Evolutionary conservation across 306 rosid species (phyloP), one percentile per base, ranked within the genome.

Genomic region (Nissolia schottii): DNA sequence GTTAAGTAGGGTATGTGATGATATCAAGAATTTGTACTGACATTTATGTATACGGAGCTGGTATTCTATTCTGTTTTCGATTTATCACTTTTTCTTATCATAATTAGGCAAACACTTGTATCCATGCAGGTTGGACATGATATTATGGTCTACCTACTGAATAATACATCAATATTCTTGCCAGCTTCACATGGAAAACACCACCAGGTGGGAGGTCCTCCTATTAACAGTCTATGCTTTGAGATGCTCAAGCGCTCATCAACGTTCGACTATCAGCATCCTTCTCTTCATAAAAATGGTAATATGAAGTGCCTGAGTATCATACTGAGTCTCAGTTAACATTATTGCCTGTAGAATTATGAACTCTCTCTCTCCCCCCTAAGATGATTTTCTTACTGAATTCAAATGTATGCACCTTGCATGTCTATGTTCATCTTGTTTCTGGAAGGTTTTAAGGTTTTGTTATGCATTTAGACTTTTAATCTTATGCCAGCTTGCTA

Each of bases 171-270:
- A 4, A 85, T 93, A 66, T 93, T 93, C 85, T 61, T 90, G 86
- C 87, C 89, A 45, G 60, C 70, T 48, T 61, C 74, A 58, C 76
- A 10, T 37, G 85, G 79, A 77, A 83, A 74, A 20, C 83, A 88
- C 71, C 85, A 64, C 61, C 98, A 93, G 82, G 87, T 93, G 77
- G 80, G 86, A 45, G 98, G 98, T 58, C 76, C 69, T 37, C 81
- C 91, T n/a, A 74, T 86, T 53, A 86, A 53, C 61, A 4, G 32
- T 41, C 56, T 79, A 34, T 87, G 87, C 85, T 64, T 53, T 27
- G 75, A 84, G 60, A 62, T 12, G 72, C 55, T 65, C 1, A 78
- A 77, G 55, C 16, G 54, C 37, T 59, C 62, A 12, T 50, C 74
- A 4, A 77, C 76, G 61, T 41, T 82, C 73, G 71, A n/a, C 54